Base-by-base conservation (phyloP, 768 basidiomycete species). In the Agrocybe praecox region DNA sequence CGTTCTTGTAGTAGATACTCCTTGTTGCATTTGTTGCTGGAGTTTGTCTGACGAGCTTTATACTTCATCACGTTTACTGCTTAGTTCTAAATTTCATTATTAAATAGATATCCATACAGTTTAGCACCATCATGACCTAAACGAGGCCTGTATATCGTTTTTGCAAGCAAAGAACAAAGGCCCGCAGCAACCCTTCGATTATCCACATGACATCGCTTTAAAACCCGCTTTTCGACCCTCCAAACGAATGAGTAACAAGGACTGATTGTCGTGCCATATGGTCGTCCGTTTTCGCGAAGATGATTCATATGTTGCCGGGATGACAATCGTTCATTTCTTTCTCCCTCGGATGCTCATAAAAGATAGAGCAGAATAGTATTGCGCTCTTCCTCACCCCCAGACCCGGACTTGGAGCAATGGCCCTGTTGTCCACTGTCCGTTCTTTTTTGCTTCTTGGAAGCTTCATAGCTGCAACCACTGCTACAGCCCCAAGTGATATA, bases 161-260 rank as follows among this genome's bases (percentile, higher is more conserved):
- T n/a, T 40, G 36, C 5, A 40, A 14, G 36, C 36, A 40, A 40
- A 6, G 36, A 40, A 40, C n/a, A 15, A 15, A 34, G 7, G 33
- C 33, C 8, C 15, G 33, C 15, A 46, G 45, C 45, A 23, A n/a
- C 23, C 17, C 18, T 54, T 33, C 33, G 45, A 32, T 24, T 34
- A 14, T 24, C 61, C 61, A 62, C 61, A 62, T 62, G 61, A 54
- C 43, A 21, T 22, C 32, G 15, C n/a, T 19, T 47, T 46, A 51
- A 62, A 62, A 55, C 43, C 58, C 58, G 56, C 58, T 46, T 52
- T 62, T 43, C 24, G 47, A 59, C 61, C 54, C 53, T 48, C 47
- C 33, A 21, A 49, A 36, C 46, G 51, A 50, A 56, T 34, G 44
- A 6, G 49, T 22, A 19, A 45, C 46, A 45, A 15, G 42, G 21